phyloP scores from a whole-genome alignment of 2,329 filamentous ascomycete genomes.

The Botryotinia narcissicola region DNA sequence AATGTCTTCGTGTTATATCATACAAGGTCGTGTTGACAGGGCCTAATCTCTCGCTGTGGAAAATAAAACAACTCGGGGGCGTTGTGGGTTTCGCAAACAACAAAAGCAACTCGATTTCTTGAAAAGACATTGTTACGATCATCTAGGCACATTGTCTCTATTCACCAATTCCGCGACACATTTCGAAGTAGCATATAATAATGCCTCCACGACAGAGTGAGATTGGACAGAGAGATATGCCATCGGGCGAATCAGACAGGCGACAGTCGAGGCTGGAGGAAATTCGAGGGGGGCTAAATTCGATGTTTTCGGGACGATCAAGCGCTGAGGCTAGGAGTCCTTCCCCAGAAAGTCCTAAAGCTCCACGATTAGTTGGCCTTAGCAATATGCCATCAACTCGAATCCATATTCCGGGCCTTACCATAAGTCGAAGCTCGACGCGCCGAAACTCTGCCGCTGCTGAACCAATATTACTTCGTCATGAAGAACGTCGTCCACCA shows the following conservation, averaged over 20 bases:
- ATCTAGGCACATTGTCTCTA: slow-evolving; percentile 18
- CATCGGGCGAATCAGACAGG: slow-evolving; percentile 22
- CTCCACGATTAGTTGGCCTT: slow-evolving; percentile 43
- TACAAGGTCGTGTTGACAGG: slow-evolving; percentile 34
- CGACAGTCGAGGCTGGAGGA: slow-evolving; percentile 31
- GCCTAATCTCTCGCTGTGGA: slow-evolving; percentile 16
- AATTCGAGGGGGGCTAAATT: slow-evolving; percentile 30
- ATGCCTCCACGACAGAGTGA: slow-evolving; percentile 29
- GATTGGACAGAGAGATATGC: slow-evolving; percentile 23
- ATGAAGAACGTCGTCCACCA: slow-evolving; percentile 5
- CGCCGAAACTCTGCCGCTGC: slow-evolving; percentile 22
- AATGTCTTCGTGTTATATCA: slow-evolving; percentile 30
- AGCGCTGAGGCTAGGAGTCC: slow-evolving; percentile 28
- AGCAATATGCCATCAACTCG: slow-evolving; percentile 44
- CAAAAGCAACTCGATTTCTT: slow-evolving; percentile 22
- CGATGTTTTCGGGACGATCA: slow-evolving; percentile 34
- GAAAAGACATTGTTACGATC: slow-evolving; percentile 12
- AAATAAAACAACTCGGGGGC: slow-evolving; percentile 25
- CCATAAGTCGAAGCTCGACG: slow-evolving; percentile 40
- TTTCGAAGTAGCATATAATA: slow-evolving; percentile 20
- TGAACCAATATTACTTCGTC: slow-evolving; percentile 3
- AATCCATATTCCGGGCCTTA: slow-evolving; percentile 45
- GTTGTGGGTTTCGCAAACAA: slow-evolving; percentile 27
- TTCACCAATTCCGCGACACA: slow-evolving; percentile 22
- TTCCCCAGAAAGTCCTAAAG: slow-evolving; percentile 46